Percentiles rank a stretch among this genome's conserved stretches.
Conservation (phyloP, 306 rosid genomes). For the Prunus dulcis region DNA sequence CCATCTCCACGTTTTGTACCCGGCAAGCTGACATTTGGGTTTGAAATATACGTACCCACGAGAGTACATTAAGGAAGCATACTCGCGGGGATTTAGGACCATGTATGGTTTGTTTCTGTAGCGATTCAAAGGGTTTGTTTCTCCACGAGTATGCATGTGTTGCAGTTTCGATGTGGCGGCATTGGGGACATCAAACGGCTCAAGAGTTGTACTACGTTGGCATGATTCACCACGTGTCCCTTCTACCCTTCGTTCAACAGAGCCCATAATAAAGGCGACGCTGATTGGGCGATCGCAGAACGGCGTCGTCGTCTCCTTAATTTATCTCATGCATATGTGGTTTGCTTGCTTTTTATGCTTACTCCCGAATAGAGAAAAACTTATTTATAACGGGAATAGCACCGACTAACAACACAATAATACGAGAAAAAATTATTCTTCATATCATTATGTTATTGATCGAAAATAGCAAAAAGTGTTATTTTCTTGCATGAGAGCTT, state of each 20-base stretch:
- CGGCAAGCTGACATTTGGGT: neutral
- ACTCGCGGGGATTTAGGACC: neutral
- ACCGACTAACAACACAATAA: too few relatives aligned
- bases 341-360: too few relatives aligned
- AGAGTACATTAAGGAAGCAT: accelerated
- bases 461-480: too few relatives aligned
- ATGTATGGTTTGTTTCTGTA: neutral
- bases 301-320: neutral
- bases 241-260: neutral
- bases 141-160: neutral
- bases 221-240: conserved; percentile 2
- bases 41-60: neutral
- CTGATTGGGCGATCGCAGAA: neutral
- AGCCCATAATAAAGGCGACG: neutral
- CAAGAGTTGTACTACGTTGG: neutral
- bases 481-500: too few relatives aligned
- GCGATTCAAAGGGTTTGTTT: neutral
- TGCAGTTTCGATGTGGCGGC: neutral
- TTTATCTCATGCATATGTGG: too few relatives aligned
- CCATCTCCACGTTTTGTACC: conserved; percentile 7
- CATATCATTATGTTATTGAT: too few relatives aligned
- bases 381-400: too few relatives aligned
- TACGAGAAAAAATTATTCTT: too few relatives aligned
- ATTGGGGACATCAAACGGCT: neutral
- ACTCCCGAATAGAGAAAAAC: too few relatives aligned